phyloP scores from a whole-genome alignment of 148 eudicot genomes.

The Cornus kousa region DNA sequence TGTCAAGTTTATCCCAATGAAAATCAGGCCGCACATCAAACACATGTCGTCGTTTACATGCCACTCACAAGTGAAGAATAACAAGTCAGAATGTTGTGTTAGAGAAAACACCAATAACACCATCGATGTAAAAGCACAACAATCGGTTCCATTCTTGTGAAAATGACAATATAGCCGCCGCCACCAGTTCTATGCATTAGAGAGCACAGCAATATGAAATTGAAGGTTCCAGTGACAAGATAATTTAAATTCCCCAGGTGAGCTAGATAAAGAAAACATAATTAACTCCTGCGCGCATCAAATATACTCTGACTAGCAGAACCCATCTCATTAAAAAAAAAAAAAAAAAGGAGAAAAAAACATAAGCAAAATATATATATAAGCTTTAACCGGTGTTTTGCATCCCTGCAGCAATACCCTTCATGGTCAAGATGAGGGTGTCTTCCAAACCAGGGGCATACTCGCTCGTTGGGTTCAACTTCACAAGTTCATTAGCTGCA shows the following conservation, averaged over 20 bases:
- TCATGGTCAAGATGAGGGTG: constrained; percentile 97
- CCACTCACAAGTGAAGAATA: no score
- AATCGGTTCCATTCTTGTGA: not conserved
- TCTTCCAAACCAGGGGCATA: constrained; percentile 98
- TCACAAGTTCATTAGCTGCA: constrained; percentile 71
- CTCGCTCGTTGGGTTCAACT: constrained; percentile 86
- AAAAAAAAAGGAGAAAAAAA: not conserved
- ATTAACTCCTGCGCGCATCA: not conserved
- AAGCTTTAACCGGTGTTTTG: constrained; percentile 80
- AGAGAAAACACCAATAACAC: not conserved
- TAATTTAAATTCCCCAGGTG: not conserved
- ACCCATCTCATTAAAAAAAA: no score
- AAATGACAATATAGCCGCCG: no score
- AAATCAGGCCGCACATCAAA: no score
- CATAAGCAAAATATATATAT: constrained; percentile 2
- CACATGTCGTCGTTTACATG: no score
- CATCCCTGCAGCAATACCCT: constrained; percentile 99
- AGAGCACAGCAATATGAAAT: not conserved
- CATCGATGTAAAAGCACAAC: not conserved
- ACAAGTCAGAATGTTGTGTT: no score
- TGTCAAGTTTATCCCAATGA: no score
- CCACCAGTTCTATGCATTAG: not conserved
- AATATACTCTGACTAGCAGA: not conserved
- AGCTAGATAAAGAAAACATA: not conserved
- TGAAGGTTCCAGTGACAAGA: not conserved